Evolutionary conservation across 2,329 filamentous ascomycete species (phyloP), one percentile per base, ranked within the genome.

Genomic region (Colletotrichum spaethianum): DNA sequence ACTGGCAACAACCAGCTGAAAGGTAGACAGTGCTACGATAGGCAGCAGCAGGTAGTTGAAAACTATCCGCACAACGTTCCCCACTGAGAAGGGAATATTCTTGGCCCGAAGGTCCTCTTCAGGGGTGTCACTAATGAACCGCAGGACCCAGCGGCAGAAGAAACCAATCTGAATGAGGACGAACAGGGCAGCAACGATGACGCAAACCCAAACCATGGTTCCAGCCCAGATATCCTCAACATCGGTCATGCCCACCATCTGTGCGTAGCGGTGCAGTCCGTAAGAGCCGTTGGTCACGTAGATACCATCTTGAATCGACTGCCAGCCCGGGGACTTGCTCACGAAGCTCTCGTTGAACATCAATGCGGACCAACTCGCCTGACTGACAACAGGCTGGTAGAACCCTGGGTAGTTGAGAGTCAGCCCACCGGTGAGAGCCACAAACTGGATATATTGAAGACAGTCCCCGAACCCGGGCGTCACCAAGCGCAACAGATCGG

Each of bases 381-480:
- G 94, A 81, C 95, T 97, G 69, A 96, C 90, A 9, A 94, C 93
- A 5, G 96, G 96, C 79, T 98, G 96, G 80, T 95, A 99, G 80
- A 93, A 99, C 14, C 96, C 96, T 0, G 96, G 96, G 78, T 98
- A 99, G 75, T 92, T 91, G 74, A 99, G 86, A 9, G 93, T 94
- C 70, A 99, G 86, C 46, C 93, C 92, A n/a, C 96, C 96, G 0
- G 95, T 96, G 70, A 99, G 84, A 28, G 94, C 92, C 66, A 96
- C 88, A 77, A 98, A 99, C 79, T 99, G 96, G 23, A 99, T 93
- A 80, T 99, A 98, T 82, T 98, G 95, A 67, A 99, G 87, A 78
- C 96, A 99, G 80, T 99, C 96, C 8, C 94, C 95, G 80, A 99
- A 98, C 0, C 96, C 96, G 6, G 96, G 96, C 0, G 96, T 99